These are phyloP conservation scores for Trametes gibbosa DNA, from an alignment of 768 basidiomycete genomes.

Conservation along the genomic window DNA sequence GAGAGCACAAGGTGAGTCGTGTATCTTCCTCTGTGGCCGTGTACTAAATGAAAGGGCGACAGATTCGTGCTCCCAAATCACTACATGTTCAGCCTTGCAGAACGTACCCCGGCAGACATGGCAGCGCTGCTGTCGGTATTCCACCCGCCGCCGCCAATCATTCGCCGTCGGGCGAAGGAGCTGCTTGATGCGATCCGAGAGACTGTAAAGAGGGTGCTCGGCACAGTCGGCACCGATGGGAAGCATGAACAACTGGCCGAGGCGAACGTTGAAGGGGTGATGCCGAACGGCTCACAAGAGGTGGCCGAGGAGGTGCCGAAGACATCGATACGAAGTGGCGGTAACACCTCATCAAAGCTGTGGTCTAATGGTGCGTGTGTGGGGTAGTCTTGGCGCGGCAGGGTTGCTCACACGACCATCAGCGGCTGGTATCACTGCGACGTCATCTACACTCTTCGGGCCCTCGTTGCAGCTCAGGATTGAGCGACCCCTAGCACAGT, in stretches of 20 bases:
- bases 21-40: background rate
- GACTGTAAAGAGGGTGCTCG: conserved; percentile 35
- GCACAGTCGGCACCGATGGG: background rate
- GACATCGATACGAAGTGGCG: background rate
- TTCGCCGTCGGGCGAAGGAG: conserved; percentile 61
- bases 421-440: conserved; percentile 4
- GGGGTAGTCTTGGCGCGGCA: background rate
- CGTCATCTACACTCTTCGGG: conserved; percentile 24
- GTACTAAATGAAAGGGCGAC: background rate
- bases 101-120: conserved; percentile 65
- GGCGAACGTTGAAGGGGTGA: background rate
- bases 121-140: conserved; percentile 59
- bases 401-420: background rate
- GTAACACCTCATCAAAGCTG: background rate
- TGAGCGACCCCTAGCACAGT: background rate
- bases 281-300: background rate
- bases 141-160: conserved; percentile 56
- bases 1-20: conserved; percentile 71
- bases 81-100: conserved; percentile 68
- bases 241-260: background rate
- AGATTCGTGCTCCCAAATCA: conserved; percentile 80
- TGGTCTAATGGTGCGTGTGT: conserved; percentile 1
- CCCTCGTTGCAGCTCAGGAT: background rate
- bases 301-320: background rate
- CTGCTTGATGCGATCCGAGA: conserved; percentile 59